A percentile compares a stretch with the other conserved stretches of the same genome.
phyloP scores from a whole-genome alignment of 2,329 filamentous ascomycete species.

The Ophiostoma tasmaniense region DNA sequence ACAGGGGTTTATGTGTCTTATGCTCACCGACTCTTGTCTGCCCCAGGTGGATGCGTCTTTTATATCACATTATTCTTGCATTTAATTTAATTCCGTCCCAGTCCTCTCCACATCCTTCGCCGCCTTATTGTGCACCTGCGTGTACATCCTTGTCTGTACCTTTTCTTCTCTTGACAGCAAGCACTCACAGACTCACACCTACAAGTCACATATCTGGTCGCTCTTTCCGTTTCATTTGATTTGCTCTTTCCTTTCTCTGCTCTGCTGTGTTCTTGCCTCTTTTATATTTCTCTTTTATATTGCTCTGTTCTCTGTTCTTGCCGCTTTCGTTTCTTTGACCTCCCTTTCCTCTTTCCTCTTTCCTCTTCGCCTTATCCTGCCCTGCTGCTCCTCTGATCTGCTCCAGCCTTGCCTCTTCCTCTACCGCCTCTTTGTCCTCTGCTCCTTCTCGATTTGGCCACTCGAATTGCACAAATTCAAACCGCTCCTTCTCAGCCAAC shows the following conservation, averaged over 20 bases:
- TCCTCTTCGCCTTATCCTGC: background rate
- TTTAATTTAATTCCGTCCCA: conserved; percentile 11
- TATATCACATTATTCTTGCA: conserved; percentile 8
- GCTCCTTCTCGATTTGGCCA: background rate
- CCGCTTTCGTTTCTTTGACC: background rate
- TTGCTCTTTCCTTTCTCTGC: background rate
- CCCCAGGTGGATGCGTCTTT: conserved; percentile 13
- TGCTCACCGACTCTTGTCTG: conserved; percentile 28
- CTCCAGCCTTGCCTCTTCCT: background rate
- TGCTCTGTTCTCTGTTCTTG: background rate
- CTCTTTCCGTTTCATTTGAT: background rate
- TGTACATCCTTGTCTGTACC: background rate
- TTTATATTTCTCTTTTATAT: background rate
- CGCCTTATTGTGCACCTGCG: background rate
- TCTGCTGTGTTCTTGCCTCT: background rate
- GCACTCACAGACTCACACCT: too few species aligned
- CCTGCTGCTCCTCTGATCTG: background rate
- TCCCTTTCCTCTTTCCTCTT: background rate
- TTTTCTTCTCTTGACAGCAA: background rate
- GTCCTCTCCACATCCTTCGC: conserved; percentile 4
- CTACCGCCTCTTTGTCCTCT: background rate
- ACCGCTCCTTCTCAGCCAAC: background rate
- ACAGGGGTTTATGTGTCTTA: conserved; percentile 19
- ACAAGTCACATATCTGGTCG: background rate
- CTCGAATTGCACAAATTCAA: too few species aligned